These are phyloP conservation scores for Pseudomonodictys pantanalensis DNA, from an alignment of 495 filamentous ascomycete species.

Conservation along the genomic window DNA sequence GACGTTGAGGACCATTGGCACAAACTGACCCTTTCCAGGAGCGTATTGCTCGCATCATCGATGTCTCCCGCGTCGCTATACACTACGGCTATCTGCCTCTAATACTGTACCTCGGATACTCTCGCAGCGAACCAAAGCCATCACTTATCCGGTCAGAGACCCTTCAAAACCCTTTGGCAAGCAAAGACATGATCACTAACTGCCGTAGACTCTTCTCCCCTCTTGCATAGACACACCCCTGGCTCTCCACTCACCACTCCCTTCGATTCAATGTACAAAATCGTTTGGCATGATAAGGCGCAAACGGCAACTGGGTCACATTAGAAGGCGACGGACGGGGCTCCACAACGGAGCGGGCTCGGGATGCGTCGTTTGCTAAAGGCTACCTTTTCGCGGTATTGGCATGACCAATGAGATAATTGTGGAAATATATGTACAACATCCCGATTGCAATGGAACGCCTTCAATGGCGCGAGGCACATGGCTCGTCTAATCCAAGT, in stretches of 20 bases:
- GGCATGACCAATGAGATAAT: too few relatives aligned
- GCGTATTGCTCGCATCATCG: conserved; percentile 92
- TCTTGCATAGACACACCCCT: conserved; percentile 33
- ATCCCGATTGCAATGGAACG: too few relatives aligned
- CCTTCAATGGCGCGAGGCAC: background rate
- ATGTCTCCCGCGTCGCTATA: conserved; percentile 89
- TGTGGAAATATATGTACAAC: too few relatives aligned
- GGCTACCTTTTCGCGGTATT: too few relatives aligned
- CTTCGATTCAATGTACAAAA: conserved; percentile 4
- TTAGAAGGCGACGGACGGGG: background rate
- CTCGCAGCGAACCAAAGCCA: conserved; percentile 85
- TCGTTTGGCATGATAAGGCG: conserved; percentile 18
- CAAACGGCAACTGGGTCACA: background rate
- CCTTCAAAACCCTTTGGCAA: background rate
- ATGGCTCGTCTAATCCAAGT: background rate
- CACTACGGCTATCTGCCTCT: conserved; percentile 98
- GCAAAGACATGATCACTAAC: background rate
- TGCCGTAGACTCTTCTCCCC: conserved; percentile 42
- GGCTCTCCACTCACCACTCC: background rate
- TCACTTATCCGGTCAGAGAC: conserved; percentile 76
- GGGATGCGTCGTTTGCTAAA: too few relatives aligned
- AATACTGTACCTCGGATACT: conserved; percentile 97
- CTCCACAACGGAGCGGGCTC: too few relatives aligned
- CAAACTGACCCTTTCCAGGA: conserved; percentile 57
- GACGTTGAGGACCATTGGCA: conserved; percentile 10